Evolutionary conservation across 2,329 filamentous ascomycete species (phyloP).

Genomic region (Cladophialophora psammophila): DNA sequence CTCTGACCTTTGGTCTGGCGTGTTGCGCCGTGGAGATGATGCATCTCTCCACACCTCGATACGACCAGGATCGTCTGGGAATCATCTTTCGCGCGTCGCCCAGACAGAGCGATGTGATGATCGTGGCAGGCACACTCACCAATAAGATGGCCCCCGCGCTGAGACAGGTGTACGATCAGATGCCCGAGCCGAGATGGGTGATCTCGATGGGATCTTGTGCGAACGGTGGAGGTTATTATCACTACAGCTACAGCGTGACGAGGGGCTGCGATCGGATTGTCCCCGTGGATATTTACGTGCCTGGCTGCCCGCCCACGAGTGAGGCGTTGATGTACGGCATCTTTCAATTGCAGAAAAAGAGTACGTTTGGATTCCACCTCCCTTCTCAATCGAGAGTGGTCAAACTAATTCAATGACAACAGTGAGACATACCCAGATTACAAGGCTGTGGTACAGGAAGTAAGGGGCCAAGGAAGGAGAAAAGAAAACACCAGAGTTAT

Average conservation of each 20-base stretch:
- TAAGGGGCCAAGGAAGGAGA: conserved; percentile 35
- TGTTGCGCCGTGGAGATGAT: conserved; percentile 95
- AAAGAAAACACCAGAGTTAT: neutral
- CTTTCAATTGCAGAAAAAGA: conserved; percentile 79
- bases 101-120: conserved; percentile 90
- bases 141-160: conserved; percentile 96
- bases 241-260: conserved; percentile 81
- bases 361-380: conserved; percentile 27
- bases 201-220: conserved; percentile 85
- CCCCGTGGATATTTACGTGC: conserved; percentile 81
- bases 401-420: conserved; percentile 19
- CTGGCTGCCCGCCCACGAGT: conserved; percentile 68
- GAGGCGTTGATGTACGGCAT: conserved; percentile 67
- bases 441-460: conserved; percentile 64
- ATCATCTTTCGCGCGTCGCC: conserved; percentile 92
- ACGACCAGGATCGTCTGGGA: conserved; percentile 86
- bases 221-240: conserved; percentile 85
- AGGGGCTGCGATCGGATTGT: conserved; percentile 78
- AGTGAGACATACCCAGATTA: conserved; percentile 57
- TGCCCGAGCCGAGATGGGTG: conserved; percentile 90
- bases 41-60: conserved; percentile 85
- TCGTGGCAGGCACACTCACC: conserved; percentile 88
- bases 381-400: neutral
- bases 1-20: conserved; percentile 85
- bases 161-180: conserved; percentile 92